Evolutionary conservation across 1,139 yeast genomes (phyloP).

Genomic region (Saccharomycopsis hybrid): DNA sequence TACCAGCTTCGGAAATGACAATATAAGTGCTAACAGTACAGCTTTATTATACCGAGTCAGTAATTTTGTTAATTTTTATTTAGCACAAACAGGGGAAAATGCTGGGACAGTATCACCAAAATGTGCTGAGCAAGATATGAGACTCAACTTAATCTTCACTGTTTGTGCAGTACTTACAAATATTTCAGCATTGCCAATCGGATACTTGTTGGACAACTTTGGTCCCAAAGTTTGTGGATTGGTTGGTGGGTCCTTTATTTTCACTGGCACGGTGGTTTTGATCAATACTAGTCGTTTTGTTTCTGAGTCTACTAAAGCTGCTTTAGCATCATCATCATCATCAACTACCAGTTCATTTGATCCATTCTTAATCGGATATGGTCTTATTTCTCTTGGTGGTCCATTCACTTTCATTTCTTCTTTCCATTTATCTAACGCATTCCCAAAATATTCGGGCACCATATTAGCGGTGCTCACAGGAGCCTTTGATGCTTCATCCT

Average conservation of each 20-base stretch:
- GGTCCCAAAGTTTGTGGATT: constrained; percentile 81
- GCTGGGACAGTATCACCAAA: constrained; percentile 10
- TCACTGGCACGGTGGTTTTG: constrained; percentile 47
- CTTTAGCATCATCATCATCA: too few species aligned
- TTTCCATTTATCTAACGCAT: constrained; percentile 68
- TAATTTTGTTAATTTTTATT: too few species aligned
- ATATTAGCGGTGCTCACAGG: constrained; percentile 70
- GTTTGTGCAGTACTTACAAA: constrained; percentile 86
- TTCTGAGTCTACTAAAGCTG: too few species aligned
- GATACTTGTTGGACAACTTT: constrained; percentile 63
- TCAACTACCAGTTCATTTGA: too few species aligned
- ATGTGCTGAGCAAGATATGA: constrained; percentile 76
- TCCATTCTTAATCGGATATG: constrained; percentile 58
- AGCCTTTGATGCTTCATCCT: constrained; percentile 72
- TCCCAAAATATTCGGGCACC: constrained; percentile 66
- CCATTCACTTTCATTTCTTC: constrained; percentile 80
- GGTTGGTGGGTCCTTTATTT: constrained; percentile 55
- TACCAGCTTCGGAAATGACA: neutral
- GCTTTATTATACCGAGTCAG: constrained; percentile 1
- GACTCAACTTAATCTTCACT: constrained; percentile 76
- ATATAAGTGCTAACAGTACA: neutral
- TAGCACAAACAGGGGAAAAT: too few species aligned
- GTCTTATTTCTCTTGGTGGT: constrained; percentile 69
- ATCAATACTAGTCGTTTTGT: constrained; percentile 29
- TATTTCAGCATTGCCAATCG: constrained; percentile 75